Evolutionary conservation across 2,329 filamentous ascomycete genomes (phyloP), one percentile per base, ranked within the genome.

Genomic region (Lomentospora prolificans): DNA sequence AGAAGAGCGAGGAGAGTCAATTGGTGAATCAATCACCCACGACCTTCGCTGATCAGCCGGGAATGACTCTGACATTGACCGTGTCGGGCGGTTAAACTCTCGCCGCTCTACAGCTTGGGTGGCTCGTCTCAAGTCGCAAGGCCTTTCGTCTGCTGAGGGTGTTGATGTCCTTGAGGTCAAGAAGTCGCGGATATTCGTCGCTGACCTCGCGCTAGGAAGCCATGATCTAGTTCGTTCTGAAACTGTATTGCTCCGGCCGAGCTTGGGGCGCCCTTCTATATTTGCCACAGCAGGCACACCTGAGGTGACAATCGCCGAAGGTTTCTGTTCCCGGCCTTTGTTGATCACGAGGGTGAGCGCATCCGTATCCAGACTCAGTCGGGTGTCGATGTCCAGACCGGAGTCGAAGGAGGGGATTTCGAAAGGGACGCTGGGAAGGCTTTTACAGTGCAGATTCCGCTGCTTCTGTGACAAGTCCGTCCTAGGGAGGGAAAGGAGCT

Each of bases 361-460:
- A 50, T 52, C 54, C 4, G 14, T 24, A 58, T 69, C 66, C 60
- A 75, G 63, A 48, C 69, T 72, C 27, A 79, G 65, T 17, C 70
- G 72, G 3, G 73, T 72, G 61, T 78, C 73, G 63, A 81, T 70
- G 44, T 76, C 69, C 60, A 73, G 68, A 60, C 72, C 72, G 61
- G 76, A 70, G 59, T 80, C 75, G 65, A 82, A 77, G 0, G 75
- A 75, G 36, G 77, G 75, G 31, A 82, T 67, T 57, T 79, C 76
- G 64, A 80, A 79, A 57, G 68, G 64, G 12, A 75, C 67, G 36
- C 55, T 51, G 48, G 57, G 31, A 5, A 52, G 27, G 50, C 50
- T 41, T 27, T 52, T 53, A 17, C 30, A 24, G 10, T 30, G 44
- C 22, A 73, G 63, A 55, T 61, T 67, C 41, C 70, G 69, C 70